Conservation (phyloP, 2,329 filamentous ascomycete species). For the Trichophyton rubrum region DNA sequence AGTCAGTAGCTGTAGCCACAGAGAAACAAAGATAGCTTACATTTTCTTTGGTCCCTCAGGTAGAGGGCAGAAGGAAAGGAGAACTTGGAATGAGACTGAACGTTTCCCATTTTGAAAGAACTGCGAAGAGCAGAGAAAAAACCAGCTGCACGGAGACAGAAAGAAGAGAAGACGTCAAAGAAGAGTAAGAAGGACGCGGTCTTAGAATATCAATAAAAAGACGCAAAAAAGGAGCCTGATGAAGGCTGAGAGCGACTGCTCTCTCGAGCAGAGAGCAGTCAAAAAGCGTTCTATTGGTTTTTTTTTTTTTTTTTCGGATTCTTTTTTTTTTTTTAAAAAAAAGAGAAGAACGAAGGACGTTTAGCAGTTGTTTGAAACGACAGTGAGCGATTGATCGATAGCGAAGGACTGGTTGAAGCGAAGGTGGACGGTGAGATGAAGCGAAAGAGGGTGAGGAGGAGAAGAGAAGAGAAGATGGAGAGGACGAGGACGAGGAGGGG, state of each 20-base stretch:
- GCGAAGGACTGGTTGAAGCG: background rate
- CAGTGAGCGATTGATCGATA: background rate
- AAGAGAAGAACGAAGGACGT: background rate
- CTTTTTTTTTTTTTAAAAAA: background rate
- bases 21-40: constrained; percentile 42
- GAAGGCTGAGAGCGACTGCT: background rate
- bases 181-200: background rate
- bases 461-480: background rate
- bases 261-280: background rate
- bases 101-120: constrained; percentile 66
- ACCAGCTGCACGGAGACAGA: background rate
- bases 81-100: constrained; percentile 80
- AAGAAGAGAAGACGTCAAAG: no score
- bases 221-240: background rate
- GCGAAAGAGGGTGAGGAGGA: background rate
- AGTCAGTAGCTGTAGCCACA: constrained; percentile 5
- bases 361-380: background rate
- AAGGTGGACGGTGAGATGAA: background rate
- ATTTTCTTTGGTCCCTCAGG: constrained; percentile 80
- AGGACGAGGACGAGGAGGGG: background rate
- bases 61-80: constrained; percentile 44
- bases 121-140: background rate
- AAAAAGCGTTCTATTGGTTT: background rate
- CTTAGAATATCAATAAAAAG: background rate
- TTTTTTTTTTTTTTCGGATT: background rate